Evolutionary conservation across 257 asterid genomes (phyloP).

Genomic region (Jasminum sambac): DNA sequence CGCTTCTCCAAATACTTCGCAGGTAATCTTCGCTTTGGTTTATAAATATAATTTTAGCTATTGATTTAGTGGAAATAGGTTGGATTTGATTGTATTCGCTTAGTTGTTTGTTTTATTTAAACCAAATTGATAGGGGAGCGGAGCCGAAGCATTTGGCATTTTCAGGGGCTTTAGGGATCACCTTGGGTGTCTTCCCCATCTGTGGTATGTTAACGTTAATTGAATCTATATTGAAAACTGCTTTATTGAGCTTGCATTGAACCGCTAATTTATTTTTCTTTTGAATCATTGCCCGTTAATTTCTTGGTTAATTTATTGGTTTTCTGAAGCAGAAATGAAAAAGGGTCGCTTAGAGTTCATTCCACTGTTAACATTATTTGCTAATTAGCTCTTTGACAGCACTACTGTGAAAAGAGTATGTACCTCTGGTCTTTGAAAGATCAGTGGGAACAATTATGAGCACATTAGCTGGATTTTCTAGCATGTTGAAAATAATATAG

Average conservation of each 20-base stretch:
- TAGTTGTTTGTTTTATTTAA: constrained; percentile 5
- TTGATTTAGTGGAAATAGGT: neutral
- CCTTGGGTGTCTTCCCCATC: constrained; percentile 86
- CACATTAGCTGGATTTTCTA: neutral
- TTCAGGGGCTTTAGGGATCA: constrained; percentile 82
- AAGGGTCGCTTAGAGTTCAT: neutral
- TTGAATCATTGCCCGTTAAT: neutral
- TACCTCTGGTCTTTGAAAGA: neutral
- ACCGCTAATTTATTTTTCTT: neutral
- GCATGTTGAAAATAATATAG: neutral
- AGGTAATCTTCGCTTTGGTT: constrained; percentile 37
- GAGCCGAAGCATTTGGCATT: constrained; percentile 92
- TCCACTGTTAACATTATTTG: neutral
- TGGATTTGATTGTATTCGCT: neutral
- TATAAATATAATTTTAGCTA: neutral
- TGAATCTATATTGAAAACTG: constrained; percentile 1
- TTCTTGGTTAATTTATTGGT: neutral
- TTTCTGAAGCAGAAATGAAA: neutral
- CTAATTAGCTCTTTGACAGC: neutral
- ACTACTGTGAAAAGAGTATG: neutral
- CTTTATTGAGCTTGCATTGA: constrained; percentile 8
- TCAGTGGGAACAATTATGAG: neutral
- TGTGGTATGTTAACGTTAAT: constrained; percentile 50
- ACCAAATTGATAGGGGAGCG: constrained; percentile 57
- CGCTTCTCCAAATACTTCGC: constrained; percentile 79